Evolutionary conservation across 495 filamentous ascomycete species (phyloP), one percentile per base, ranked within the genome.

Genomic region (Penicillium odoratum): DNA sequence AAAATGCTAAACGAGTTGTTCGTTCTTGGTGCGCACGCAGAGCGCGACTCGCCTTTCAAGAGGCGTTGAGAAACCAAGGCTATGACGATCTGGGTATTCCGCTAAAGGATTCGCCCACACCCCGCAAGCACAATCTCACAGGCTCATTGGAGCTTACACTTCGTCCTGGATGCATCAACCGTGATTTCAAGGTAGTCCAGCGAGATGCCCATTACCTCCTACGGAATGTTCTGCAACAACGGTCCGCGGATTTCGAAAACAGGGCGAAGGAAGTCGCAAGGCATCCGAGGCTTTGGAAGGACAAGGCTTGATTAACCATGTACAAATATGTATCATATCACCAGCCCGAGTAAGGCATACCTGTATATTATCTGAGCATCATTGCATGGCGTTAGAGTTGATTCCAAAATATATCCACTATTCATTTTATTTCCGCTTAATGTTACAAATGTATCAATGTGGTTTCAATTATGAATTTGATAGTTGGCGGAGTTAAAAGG

Each of bases 41-140:
- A 69, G 42, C 85, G 9, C 69, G 75, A 33, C 63, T 71, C 18
- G 87, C 86, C 0, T 74, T 93, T 38, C 59, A 58, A 49, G 73
- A 82, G 48, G 81, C 80, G 16, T 70, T 92, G 59, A 76, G 69
- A 56, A 76, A 68, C 33, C 75, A 69, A 48, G 86, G 87, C 1
- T 86, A 80, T 59, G 80, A 84, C 63, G 50, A 60, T n/a, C 59
- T 79, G 25, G 88, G 88, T 18, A 76, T 60, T 30, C 61, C 59
- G 3, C 53, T 76, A 11, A 28, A 36, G 13, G 33, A 38, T 28
- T 33, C 26, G 7, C 21, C 45, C 1, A 29, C 13, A 9, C 15
- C 40, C 13, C 51, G 28, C 1, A 40, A 48, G 9, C 47, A 57
- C 7, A 36, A 58, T 21, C 16, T 77, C 25, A 63, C 36, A 15